Evolutionary conservation across 2,329 filamentous ascomycete genomes (phyloP).

Genomic region (Hypoxylon sp.): DNA sequence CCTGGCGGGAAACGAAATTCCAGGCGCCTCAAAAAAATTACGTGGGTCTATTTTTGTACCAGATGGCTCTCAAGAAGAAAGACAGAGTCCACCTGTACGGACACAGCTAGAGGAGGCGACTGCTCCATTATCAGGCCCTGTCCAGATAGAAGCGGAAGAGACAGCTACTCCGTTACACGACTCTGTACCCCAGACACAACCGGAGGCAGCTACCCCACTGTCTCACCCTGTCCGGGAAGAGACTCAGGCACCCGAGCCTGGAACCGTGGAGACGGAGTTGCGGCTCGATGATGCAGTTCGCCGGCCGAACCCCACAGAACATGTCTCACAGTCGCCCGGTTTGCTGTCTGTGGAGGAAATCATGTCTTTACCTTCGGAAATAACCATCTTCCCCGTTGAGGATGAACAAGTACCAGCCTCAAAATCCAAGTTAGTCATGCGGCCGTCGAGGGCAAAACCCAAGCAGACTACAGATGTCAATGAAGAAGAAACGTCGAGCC

Average conservation of each 20-base stretch:
- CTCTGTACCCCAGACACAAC: constrained; percentile 1
- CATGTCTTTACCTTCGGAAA: neutral
- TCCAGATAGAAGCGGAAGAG: constrained; percentile 1
- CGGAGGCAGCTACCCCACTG: neutral
- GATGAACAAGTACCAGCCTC: neutral
- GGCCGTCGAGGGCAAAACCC: constrained; percentile 8
- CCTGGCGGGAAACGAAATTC: neutral
- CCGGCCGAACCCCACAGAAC: constrained; percentile 3
- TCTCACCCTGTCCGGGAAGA: constrained; percentile 2
- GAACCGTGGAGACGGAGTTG: constrained; percentile 3
- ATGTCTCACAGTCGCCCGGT: neutral
- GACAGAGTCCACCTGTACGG: neutral
- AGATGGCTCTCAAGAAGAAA: constrained; percentile 6
- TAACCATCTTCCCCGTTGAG: neutral
- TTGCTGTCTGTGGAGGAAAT: constrained; percentile 5
- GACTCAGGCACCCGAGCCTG: neutral
- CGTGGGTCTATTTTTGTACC: constrained; percentile 1
- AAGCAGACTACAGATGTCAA: neutral
- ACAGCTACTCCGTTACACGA: neutral
- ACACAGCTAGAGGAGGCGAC: constrained; percentile 15
- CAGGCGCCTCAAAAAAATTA: constrained; percentile 4
- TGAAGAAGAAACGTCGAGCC: neutral
- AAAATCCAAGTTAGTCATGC: constrained; percentile 21
- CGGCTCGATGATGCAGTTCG: neutral
- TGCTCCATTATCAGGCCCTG: neutral